Evolutionary conservation across 2,329 filamentous ascomycete genomes (phyloP).

Genomic region (Tolypocladium endophyticum): DNA sequence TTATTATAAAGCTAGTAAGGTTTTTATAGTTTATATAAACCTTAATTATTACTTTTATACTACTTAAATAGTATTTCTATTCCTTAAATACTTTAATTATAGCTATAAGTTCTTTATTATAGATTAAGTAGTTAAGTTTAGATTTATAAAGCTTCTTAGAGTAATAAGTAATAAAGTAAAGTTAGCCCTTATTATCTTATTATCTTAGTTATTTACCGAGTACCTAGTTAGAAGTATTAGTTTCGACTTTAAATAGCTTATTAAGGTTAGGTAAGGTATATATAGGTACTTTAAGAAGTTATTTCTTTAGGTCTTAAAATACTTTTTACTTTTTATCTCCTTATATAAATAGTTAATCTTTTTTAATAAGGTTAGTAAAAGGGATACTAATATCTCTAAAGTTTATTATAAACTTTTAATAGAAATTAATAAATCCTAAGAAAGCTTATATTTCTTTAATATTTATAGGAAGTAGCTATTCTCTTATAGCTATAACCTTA

Average conservation of each 20-base stretch:
- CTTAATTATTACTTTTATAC: no score
- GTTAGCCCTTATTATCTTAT: background rate
- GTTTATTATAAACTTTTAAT: no score
- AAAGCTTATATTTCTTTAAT: no score
- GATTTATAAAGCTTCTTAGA: background rate
- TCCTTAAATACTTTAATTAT: background rate
- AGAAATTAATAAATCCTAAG: no score
- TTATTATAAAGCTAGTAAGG: no score
- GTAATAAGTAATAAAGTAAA: background rate
- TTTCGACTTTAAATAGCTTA: background rate
- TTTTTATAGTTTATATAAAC: no score
- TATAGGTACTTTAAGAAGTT: no score
- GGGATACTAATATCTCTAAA: no score
- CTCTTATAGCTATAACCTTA: background rate
- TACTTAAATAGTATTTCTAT: background rate
- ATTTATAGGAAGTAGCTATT: background rate
- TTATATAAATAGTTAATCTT: no score
- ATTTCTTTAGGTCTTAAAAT: no score
- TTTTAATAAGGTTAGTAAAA: no score
- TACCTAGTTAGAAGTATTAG: background rate
- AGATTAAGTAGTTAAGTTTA: background rate
- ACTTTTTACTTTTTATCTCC: no score
- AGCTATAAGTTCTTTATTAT: background rate
- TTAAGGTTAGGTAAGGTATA: background rate
- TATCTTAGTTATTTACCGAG: background rate